Percentiles rank a stretch among this genome's conserved stretches.
Conservation (phyloP, 2,329 filamentous ascomycete genomes). For the Phyllosticta capitalensis region DNA sequence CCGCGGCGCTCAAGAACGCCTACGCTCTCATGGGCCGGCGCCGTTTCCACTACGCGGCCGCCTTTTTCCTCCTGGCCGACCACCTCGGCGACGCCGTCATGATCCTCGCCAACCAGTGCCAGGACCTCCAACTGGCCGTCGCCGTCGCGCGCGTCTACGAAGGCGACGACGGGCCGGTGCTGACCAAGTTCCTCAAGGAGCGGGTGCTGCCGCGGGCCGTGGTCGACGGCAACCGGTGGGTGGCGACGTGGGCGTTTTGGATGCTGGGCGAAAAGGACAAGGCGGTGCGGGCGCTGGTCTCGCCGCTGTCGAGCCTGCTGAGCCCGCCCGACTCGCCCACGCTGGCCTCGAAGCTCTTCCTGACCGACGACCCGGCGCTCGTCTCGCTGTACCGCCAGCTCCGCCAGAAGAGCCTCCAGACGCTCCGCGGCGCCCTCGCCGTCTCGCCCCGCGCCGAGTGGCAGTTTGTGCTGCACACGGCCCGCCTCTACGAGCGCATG, state of each 20-base stretch:
- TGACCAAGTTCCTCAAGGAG: slow-evolving; percentile 67
- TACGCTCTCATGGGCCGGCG: slow-evolving; percentile 89
- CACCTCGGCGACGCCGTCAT: slow-evolving; percentile 76
- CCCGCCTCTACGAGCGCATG: slow-evolving; percentile 78
- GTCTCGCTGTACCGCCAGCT: slow-evolving; percentile 82
- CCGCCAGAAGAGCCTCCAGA: slow-evolving; percentile 70
- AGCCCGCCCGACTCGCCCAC: slow-evolving; percentile 59
- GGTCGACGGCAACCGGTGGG: slow-evolving; percentile 79
- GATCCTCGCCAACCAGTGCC: slow-evolving; percentile 76
- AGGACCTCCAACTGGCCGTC: slow-evolving; percentile 83
- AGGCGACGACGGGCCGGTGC: slow-evolving; percentile 66
- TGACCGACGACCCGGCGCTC: slow-evolving; percentile 84
- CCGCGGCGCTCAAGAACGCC: slow-evolving; percentile 86
- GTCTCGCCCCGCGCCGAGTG: slow-evolving; percentile 72
- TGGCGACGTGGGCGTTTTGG: slow-evolving; percentile 93
- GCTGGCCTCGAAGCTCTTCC: slow-evolving; percentile 66
- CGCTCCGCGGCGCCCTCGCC: slow-evolving; percentile 74
- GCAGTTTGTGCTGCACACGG: slow-evolving; percentile 82
- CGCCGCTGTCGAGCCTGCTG: slow-evolving; percentile 66
- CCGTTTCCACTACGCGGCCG: slow-evolving; percentile 87
- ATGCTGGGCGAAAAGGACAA: slow-evolving; percentile 74
- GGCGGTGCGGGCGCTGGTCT: slow-evolving; percentile 72
- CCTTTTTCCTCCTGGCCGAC: slow-evolving; percentile 88
- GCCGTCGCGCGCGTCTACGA: slow-evolving; percentile 82
- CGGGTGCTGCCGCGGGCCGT: slow-evolving; percentile 70